Evolutionary conservation across 768 basidiomycete genomes (phyloP), one percentile per base, ranked within the genome.

Genomic region (Boletus huronensis): DNA sequence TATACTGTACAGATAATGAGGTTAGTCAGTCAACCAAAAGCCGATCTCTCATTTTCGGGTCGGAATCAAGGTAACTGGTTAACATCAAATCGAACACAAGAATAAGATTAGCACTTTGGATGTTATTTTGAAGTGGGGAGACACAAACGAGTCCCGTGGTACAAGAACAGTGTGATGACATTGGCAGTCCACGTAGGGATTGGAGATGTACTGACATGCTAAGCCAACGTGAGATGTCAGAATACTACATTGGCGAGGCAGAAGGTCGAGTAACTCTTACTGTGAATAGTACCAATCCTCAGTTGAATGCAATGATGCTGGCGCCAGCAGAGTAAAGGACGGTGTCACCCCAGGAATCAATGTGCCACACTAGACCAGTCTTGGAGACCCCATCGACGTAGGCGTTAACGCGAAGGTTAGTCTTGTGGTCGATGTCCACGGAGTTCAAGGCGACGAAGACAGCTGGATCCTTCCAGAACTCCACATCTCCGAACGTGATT

Each of bases 391-490:
- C 44, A n/a, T 62, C 41, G 0, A 58, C 63, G 9, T 61, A 62
- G 5, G 63, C 25, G 0, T 29, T 39, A 11, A 64, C 5, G 21
- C 63, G 63, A 14, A 64, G 49, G 53, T 45, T 52, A 0, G 39
- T 36, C 36, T 23, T 36, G 49, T 38, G 42, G 31, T 47, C 52
- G 0, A 64, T 13, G 42, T 64, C 50, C 34, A 64, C 29, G 17
- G 13, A 46, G 41, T 64, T 64, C 47, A 58, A 39, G 6, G 59
- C 59, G n/a, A 64, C 35, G n/a, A 64, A 64, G 5, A 64, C 63
- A 40, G 21, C 13, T 0, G 63, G 63, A 2, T 48, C 45, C 41
- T 58, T 48, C 63, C 53, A 56, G 13, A 61, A 62, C 10, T 40
- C 45, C 26, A 36, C 52, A 16, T 46, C 5, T 2, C 29, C 41